Evolutionary conservation across 148 eudicot genomes (phyloP).

Genomic region (Fallopia convolvulus): DNA sequence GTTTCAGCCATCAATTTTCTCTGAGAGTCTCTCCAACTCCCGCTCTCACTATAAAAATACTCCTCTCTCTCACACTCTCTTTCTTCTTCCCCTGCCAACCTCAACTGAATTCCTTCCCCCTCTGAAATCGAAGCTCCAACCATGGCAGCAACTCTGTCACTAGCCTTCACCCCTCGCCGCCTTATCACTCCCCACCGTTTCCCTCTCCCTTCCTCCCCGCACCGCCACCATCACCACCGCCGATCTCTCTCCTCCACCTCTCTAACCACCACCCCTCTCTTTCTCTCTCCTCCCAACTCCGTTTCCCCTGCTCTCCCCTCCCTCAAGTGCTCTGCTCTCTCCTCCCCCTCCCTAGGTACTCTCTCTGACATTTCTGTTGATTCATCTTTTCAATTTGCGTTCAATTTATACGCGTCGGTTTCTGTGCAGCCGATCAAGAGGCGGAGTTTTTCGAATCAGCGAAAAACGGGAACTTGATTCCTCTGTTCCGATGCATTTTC

Average conservation of each 20-base stretch:
- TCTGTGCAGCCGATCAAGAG: not conserved
- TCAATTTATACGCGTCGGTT: not conserved
- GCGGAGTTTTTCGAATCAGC: conserved; percentile 70
- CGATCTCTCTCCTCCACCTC: conserved; percentile 10
- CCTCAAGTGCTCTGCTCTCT: conserved; percentile 29
- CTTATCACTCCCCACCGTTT: not conserved
- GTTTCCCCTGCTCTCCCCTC: conserved; percentile 16
- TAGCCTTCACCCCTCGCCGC: not conserved
- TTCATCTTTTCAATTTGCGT: not conserved
- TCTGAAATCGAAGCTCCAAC: not conserved
- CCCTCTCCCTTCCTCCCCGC: not conserved
- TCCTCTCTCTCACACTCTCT: not conserved
- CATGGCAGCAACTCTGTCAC: conserved; percentile 3
- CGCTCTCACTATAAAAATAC: not conserved
- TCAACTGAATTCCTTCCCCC: not conserved
- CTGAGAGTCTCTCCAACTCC: not conserved
- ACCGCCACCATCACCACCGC: conserved; percentile 4
- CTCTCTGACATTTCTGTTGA: not conserved
- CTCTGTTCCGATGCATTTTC: conserved; percentile 58
- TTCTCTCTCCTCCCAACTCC: conserved; percentile 12
- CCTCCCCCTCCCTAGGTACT: conserved; percentile 29
- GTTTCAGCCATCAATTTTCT: not conserved
- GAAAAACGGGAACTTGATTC: conserved; percentile 74
- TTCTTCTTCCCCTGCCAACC: not conserved
- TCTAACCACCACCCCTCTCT: conserved; percentile 12